These are phyloP conservation scores for Entomortierella parvispora DNA, from an alignment of 192 early-diverging fungal genomes.

Conservation along the genomic window DNA sequence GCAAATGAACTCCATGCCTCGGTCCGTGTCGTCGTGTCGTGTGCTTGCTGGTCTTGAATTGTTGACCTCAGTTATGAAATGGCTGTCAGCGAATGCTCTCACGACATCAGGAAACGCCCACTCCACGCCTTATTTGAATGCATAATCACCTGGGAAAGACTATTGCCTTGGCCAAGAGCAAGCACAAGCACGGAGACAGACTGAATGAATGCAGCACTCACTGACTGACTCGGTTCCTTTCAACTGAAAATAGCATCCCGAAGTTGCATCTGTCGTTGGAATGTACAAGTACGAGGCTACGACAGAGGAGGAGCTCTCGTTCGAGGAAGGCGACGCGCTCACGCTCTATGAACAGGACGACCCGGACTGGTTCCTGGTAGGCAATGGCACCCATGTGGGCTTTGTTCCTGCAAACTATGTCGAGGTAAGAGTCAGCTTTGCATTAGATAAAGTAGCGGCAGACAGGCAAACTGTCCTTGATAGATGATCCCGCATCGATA, in stretches of 20 bases:
- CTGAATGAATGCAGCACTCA: too few relatives aligned
- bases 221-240: background rate
- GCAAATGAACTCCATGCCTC: too few relatives aligned
- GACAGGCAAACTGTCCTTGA: too few relatives aligned
- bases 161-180: background rate
- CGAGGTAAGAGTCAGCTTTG: conserved; percentile 48
- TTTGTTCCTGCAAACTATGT: conserved; percentile 92
- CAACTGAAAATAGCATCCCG: conserved; percentile 60
- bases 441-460: background rate
- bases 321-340: conserved; percentile 79
- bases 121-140: too few relatives aligned
- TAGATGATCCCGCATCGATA: too few relatives aligned
- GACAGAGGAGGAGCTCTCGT: conserved; percentile 84
- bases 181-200: too few relatives aligned
- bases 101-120: too few relatives aligned
- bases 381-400: conserved; percentile 75
- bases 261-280: conserved; percentile 68
- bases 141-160: too few relatives aligned
- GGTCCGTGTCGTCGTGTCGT: too few relatives aligned
- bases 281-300: conserved; percentile 87
- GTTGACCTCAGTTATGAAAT: too few relatives aligned
- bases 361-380: conserved; percentile 93
- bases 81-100: too few relatives aligned
- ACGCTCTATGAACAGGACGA: conserved; percentile 86
- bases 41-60: too few relatives aligned